Conservation (phyloP, 164 flowering plant genomes). For the Vitis rotundifolia region DNA sequence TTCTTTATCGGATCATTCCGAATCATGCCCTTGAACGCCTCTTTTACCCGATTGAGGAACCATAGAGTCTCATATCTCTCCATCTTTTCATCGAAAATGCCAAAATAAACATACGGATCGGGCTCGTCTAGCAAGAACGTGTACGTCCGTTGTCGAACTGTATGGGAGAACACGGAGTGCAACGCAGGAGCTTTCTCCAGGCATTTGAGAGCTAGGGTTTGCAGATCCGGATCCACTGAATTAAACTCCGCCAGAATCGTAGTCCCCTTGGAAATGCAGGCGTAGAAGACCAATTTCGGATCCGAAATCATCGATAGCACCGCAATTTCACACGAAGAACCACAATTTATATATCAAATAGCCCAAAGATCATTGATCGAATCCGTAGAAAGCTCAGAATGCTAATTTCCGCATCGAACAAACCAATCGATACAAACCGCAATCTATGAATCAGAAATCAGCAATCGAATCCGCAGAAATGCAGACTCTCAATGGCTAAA, state of each 20-base stretch:
- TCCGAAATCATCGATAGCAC: constrained; percentile 41
- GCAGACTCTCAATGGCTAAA: too few relatives aligned
- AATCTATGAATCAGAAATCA: too few relatives aligned
- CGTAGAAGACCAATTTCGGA: constrained; percentile 43
- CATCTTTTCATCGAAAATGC: constrained; percentile 36
- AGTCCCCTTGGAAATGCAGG: constrained; percentile 46
- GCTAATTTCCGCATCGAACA: too few relatives aligned
- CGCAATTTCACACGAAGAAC: too few relatives aligned
- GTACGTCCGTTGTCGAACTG: constrained; percentile 37
- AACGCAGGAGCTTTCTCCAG: constrained; percentile 43
- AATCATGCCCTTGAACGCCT: constrained; percentile 21
- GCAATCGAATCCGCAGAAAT: too few relatives aligned
- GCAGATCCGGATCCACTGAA: constrained; percentile 36
- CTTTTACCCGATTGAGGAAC: constrained; percentile 41
- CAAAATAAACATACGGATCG: constrained; percentile 40
- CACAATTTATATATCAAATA: too few relatives aligned
- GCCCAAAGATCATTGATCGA: too few relatives aligned
- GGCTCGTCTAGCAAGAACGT: constrained; percentile 40
- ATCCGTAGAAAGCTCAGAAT: too few relatives aligned
- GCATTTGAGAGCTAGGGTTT: constrained; percentile 43
- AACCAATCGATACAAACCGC: too few relatives aligned
- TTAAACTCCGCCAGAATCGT: constrained; percentile 51
- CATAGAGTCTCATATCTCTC: constrained; percentile 29
- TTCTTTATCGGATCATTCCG: neutral
- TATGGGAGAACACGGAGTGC: constrained; percentile 54